These are phyloP conservation scores for Cladophialophora yegresii DNA, from an alignment of 2,329 filamentous ascomycete species.

Conservation along the genomic window DNA sequence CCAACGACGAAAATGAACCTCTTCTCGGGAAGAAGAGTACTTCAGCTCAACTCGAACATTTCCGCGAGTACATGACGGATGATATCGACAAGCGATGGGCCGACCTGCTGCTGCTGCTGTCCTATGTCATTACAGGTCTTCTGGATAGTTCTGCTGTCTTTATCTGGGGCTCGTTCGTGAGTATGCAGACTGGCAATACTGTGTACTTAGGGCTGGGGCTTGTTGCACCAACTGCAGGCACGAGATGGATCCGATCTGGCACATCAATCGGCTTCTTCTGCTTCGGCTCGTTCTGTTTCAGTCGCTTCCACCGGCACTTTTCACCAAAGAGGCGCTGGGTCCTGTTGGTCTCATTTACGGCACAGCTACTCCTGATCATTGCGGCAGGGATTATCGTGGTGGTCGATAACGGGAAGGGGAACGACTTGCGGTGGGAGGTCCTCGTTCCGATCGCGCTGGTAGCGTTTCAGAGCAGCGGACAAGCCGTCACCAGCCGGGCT, in stretches of 20 bases:
- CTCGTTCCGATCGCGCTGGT: constrained; percentile 68
- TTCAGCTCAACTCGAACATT: constrained; percentile 1
- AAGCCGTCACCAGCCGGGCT: constrained; percentile 72
- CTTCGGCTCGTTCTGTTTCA: constrained; percentile 70
- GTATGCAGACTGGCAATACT: constrained; percentile 85
- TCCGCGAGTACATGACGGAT: constrained; percentile 26
- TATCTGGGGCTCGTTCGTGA: constrained; percentile 78
- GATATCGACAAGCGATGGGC: constrained; percentile 47
- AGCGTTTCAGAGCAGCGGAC: constrained; percentile 75
- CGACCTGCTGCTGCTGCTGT: constrained; percentile 68
- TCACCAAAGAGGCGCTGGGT: constrained; percentile 66
- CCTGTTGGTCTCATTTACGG: constrained; percentile 59
- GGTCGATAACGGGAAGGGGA: constrained; percentile 47
- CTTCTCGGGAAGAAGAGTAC: constrained; percentile 12
- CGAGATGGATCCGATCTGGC: constrained; percentile 71
- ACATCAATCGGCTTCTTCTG: constrained; percentile 71
- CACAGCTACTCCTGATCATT: constrained; percentile 51
- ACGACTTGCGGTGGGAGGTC: constrained; percentile 59
- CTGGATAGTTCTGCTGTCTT: constrained; percentile 75
- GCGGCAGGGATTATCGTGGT: constrained; percentile 42
- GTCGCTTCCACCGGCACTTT: constrained; percentile 65
- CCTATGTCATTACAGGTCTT: constrained; percentile 75
- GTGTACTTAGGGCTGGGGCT: constrained; percentile 76
- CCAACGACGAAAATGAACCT: constrained; percentile 21
- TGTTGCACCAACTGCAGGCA: constrained; percentile 56